phyloP scores from a whole-genome alignment of 176 grass and related monocot genomes.

The Triticum aestivum region DNA sequence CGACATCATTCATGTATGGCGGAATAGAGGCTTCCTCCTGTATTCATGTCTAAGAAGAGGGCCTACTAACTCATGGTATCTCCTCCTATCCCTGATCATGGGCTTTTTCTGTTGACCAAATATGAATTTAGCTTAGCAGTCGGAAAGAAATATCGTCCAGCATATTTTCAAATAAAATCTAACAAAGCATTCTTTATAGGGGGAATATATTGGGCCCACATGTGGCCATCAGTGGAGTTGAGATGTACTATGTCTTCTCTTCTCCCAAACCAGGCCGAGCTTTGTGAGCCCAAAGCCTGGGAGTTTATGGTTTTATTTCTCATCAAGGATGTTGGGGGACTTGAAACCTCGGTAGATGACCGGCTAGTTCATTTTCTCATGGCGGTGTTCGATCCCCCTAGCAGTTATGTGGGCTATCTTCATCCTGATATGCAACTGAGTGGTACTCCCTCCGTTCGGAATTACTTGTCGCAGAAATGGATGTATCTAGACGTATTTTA shows the following conservation, averaged over 20 bases:
- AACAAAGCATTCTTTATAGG: neutral
- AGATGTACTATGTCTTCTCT: slow-evolving; percentile 31
- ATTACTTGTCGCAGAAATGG: no score
- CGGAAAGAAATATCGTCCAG: slow-evolving; percentile 16
- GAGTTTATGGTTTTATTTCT: slow-evolving; percentile 72
- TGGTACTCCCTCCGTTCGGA: neutral
- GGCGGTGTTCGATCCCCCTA: slow-evolving; percentile 73
- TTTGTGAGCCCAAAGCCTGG: slow-evolving; percentile 86
- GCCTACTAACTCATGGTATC: slow-evolving; percentile 58
- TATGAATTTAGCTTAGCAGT: slow-evolving; percentile 23
- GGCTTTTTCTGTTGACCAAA: slow-evolving; percentile 58
- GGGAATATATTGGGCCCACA: slow-evolving; percentile 64
- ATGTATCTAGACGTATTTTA: no score
- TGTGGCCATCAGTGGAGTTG: slow-evolving; percentile 73
- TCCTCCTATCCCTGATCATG: slow-evolving; percentile 60
- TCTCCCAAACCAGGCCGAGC: slow-evolving; percentile 46
- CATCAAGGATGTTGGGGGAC: slow-evolving; percentile 76
- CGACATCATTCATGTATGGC: slow-evolving; percentile 74
- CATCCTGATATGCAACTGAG: slow-evolving; percentile 72
- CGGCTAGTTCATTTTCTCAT: slow-evolving; percentile 61
- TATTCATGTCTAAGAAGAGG: slow-evolving; percentile 65
- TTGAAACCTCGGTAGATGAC: slow-evolving; percentile 87
- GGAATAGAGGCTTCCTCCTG: slow-evolving; percentile 64
- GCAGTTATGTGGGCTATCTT: slow-evolving; percentile 83
- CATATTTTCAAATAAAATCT: neutral